phyloP scores from a whole-genome alignment of 2,329 filamentous ascomycete genomes.

The Botrytis squamosa region DNA sequence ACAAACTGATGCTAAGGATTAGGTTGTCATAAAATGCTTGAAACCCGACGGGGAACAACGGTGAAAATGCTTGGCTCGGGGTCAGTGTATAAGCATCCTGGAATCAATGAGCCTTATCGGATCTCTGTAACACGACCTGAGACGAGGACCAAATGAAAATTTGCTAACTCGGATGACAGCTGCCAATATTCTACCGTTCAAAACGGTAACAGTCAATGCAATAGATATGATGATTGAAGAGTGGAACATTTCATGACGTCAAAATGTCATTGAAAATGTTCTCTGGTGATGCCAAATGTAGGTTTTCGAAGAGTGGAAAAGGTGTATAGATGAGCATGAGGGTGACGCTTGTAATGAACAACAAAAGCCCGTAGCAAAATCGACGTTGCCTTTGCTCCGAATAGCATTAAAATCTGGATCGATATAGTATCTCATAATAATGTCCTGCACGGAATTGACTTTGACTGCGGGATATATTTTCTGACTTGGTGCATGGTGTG shows the following conservation, averaged over 20 bases:
- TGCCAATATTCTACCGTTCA: background rate
- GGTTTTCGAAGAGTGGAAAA: background rate
- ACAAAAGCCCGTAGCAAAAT: background rate
- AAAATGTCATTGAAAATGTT: background rate
- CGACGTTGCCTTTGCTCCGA: background rate
- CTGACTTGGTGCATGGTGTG: too few relatives aligned
- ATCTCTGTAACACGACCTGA: slow-evolving; percentile 2
- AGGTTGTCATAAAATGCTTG: background rate
- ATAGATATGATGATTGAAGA: background rate
- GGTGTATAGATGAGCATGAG: background rate
- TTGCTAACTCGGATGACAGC: background rate
- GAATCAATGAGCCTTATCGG: background rate
- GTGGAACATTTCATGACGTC: background rate
- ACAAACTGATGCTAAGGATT: background rate
- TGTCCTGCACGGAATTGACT: background rate
- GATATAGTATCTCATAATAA: background rate
- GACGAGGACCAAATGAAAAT: background rate
- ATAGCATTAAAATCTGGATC: background rate
- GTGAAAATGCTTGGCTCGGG: background rate
- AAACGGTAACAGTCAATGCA: background rate
- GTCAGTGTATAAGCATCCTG: background rate
- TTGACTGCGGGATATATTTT: background rate
- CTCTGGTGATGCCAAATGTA: background rate
- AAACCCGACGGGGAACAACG: background rate
- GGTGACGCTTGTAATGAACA: background rate